Evolutionary conservation across 345 rosid species (phyloP), one percentile per base, ranked within the genome.

Genomic region (Conringia planisiliqua): DNA sequence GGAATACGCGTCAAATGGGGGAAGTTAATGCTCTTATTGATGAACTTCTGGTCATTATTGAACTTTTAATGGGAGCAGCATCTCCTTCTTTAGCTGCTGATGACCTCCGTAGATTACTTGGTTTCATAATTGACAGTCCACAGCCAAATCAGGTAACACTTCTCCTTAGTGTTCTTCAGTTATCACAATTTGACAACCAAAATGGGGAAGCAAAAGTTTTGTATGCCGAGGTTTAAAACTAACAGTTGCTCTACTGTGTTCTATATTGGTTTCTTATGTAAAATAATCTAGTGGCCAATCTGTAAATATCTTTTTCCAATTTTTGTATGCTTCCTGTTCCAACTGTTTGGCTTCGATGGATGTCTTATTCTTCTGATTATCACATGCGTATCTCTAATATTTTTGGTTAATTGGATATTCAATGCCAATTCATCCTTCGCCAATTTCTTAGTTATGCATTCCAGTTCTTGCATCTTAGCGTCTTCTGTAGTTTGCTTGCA

Each of bases 21-120:
- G 99, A 92, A 85, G 77, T 96, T 62, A 96, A 96, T 85, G 97
- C 98, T 70, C 84, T 96, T 82, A 93, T 92, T 64, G 99, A 96
- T 82, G 99, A 96, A 83, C 99, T 96, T 70, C 83, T 96, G 78
- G 99, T 96, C 80, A 79, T 96, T 61, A 82, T 96, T 81, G 99
- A 96, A 87, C 99, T 96, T 89, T 79, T 96, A 54, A 83, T 92
- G 71, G 98, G 90, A 80, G 93, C 90, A 68, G 92, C 98, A 20
- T 74, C 97, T 57, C 85, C 98, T 76, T 85, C 94, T 48, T 71
- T 83, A 71, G 95, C 91, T 77, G 85, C 80, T 50, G 92, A 85
- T 82, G 98, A 96, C 79, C 85, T 90, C 66, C 87, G 86, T 56
- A 68, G 91, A 76, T 85, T 96, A 77, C 97, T 96, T 83, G 90